phyloP scores from a whole-genome alignment of 106 monocot genomes.

The Platanthera guangdongensis region DNA sequence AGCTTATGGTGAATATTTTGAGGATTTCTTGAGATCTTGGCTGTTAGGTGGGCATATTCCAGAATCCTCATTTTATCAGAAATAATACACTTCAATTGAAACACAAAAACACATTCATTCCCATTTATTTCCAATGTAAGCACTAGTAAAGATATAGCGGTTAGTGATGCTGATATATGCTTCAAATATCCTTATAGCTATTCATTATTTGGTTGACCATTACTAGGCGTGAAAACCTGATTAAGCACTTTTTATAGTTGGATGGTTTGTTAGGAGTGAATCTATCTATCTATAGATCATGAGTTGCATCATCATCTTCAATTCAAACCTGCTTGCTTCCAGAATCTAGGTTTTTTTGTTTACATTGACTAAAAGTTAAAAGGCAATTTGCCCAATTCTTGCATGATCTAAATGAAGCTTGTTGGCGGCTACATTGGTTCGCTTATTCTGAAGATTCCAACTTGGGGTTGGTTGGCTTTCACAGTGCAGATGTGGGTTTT shows the following conservation, averaged over 20 bases:
- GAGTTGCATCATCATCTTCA: conserved; percentile 1
- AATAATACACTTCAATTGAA: background rate
- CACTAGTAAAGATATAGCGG: background rate
- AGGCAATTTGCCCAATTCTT: conserved; percentile 26
- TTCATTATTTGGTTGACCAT: background rate
- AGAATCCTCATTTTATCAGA: background rate
- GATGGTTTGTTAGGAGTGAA: background rate
- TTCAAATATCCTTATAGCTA: background rate
- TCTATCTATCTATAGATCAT: background rate
- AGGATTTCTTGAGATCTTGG: background rate
- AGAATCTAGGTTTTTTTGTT: conserved; percentile 16
- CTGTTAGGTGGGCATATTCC: background rate
- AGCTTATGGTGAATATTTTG: background rate
- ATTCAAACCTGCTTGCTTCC: conserved; percentile 7
- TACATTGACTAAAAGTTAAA: conserved; percentile 16
- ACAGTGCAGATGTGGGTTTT: conserved; percentile 73
- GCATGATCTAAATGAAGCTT: conserved; percentile 39
- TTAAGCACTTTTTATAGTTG: background rate
- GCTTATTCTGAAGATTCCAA: conserved; percentile 64
- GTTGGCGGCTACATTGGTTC: conserved; percentile 49
- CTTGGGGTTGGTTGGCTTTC: conserved; percentile 74
- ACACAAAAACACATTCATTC: background rate
- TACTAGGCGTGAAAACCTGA: background rate
- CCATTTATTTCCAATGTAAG: background rate
- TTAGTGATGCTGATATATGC: background rate